Percentiles rank a stretch among this genome's conserved stretches.
These are phyloP conservation scores for Aspergillus vadensis DNA, from an alignment of 2,329 filamentous ascomycete genomes.

Conservation along the genomic window DNA sequence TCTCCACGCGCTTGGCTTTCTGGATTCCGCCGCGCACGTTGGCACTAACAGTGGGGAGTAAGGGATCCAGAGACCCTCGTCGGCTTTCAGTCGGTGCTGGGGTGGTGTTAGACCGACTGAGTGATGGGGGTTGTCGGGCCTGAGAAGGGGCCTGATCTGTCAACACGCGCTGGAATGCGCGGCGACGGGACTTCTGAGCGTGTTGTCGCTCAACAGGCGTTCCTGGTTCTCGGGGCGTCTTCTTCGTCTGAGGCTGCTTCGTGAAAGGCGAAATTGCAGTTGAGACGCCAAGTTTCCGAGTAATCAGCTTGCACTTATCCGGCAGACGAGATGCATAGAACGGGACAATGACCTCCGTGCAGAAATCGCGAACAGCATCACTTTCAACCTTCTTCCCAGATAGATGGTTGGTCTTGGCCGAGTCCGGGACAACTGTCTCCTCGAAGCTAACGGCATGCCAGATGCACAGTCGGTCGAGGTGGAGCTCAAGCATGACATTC, in stretches of 20 bases:
- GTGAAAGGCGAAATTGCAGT: constrained; percentile 39
- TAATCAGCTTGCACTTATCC: constrained; percentile 49
- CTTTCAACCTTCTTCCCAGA: constrained; percentile 41
- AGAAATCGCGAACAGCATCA: constrained; percentile 53
- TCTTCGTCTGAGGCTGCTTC: constrained; percentile 35
- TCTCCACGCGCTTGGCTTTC: constrained; percentile 47
- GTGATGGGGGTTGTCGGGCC: constrained; percentile 36
- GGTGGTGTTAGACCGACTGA: constrained; percentile 47
- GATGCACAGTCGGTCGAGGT: constrained; percentile 53
- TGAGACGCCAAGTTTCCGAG: constrained; percentile 51
- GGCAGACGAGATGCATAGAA: constrained; percentile 53
- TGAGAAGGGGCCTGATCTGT: constrained; percentile 44
- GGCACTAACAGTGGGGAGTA: constrained; percentile 37
- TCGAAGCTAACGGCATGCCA: constrained; percentile 52
- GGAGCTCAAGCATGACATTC: constrained; percentile 47
- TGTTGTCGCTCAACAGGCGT: constrained; percentile 34
- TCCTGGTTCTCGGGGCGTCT: constrained; percentile 35
- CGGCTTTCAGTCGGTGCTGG: constrained; percentile 42
- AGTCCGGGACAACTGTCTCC: constrained; percentile 34
- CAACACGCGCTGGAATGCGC: constrained; percentile 48
- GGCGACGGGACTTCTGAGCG: constrained; percentile 34
- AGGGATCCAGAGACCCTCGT: constrained; percentile 46
- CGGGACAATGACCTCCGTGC: constrained; percentile 53
- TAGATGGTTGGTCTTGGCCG: constrained; percentile 29
- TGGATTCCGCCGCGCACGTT: constrained; percentile 48